Base-by-base conservation (phyloP, 768 basidiomycete species). In the Crassisporium funariophilum region DNA sequence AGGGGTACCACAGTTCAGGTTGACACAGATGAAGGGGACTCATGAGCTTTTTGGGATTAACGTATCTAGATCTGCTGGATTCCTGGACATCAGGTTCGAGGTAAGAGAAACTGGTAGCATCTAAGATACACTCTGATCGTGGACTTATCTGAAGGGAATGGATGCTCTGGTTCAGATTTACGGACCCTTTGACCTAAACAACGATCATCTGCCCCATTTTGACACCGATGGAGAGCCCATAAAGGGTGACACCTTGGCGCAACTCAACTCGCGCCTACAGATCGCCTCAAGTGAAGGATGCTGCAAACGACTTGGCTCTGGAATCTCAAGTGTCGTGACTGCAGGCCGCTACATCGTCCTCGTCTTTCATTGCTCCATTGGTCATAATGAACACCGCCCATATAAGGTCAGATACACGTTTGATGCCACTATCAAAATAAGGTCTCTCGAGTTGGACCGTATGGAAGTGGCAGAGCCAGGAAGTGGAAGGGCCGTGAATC, bases 131-230 rank as follows among this genome's bases (percentile, higher is more conserved):
- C 8, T 16, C 17, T 9, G 27, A 29, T 31, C 10, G 15, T 12
- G n/a, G n/a, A n/a, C n/a, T n/a, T n/a, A n/a, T n/a, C n/a, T 15
- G 16, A 19, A 43, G 41, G 41, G 44, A 8, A 51, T 51, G 40
- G 41, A 51, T 16, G 41, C 44, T 4, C 50, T 47, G 4, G 45
- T 51, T 24, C 50, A 51, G 35, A 35, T 51, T 10, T 51, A 47
- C 35, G 50, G 50, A 3, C 50, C 50, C 21, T 51, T 41, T 25
- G 44, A 41, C 35, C 25, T 51, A 15, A 45, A 51, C 41, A 46
- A n/a, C 27, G 40, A 51, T 24, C 40, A 35, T 21, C 33, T 51
- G 11, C 50, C 50, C 8, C 50, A 47, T 21, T 51, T 51, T 23
- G 45, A 46, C 38, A 27, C 7, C 10, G 44, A 50, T 41, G 49